Evolutionary conservation across 108 stramenopile species (phyloP).

Genomic region (Parietichytrium sp.): DNA sequence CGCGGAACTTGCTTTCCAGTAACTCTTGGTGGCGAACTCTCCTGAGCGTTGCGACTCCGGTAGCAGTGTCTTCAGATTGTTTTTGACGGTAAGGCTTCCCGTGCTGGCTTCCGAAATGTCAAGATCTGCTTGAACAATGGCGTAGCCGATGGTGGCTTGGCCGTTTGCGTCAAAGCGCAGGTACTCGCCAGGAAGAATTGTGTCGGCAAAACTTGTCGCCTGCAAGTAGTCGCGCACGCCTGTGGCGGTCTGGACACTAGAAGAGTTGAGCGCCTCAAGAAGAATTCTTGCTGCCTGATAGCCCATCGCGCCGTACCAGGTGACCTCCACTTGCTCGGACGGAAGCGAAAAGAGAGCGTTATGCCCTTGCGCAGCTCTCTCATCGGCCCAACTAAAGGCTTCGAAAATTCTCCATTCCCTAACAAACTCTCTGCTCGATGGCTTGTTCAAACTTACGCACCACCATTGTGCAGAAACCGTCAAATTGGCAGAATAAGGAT

Average conservation of each 20-base stretch:
- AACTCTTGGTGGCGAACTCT: too few relatives aligned
- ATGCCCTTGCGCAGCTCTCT: not conserved
- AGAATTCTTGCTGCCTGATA: not conserved
- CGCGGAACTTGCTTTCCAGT: too few relatives aligned
- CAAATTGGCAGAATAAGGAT: not conserved
- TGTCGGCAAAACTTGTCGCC: not conserved
- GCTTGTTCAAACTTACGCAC: not conserved
- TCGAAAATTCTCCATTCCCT: not conserved
- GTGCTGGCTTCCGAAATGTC: not conserved
- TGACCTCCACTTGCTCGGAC: not conserved
- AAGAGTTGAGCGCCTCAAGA: not conserved
- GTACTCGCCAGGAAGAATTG: not conserved
- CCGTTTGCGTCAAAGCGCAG: not conserved
- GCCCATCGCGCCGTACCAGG: constrained; percentile 1
- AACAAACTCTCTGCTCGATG: not conserved
- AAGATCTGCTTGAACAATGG: not conserved
- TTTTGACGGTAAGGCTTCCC: not conserved
- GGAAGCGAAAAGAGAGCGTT: not conserved
- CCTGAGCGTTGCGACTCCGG: not conserved
- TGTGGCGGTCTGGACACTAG: not conserved
- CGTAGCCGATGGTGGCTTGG: not conserved
- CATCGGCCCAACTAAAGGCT: not conserved
- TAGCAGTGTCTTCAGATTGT: too few relatives aligned
- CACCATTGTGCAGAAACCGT: not conserved
- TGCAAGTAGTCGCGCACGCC: constrained; percentile 3